Conservation (phyloP, 495 filamentous ascomycete genomes). For the Astrothelium subdiscretum region DNA sequence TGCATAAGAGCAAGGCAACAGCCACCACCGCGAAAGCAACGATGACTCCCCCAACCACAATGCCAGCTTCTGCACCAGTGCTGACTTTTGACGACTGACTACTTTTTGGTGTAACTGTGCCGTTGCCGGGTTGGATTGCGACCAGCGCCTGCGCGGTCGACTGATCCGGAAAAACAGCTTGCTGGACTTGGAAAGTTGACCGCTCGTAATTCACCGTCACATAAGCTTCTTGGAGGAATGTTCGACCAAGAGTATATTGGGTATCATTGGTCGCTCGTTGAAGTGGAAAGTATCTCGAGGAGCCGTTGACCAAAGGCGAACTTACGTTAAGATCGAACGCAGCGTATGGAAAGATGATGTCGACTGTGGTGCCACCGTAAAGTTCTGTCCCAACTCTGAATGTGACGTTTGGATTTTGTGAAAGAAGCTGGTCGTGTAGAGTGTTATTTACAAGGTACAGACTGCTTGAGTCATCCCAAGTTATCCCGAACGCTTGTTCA, state of each 20-base stretch:
- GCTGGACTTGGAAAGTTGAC: conserved; percentile 18
- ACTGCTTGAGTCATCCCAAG: conserved; percentile 7
- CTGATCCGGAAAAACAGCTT: conserved; percentile 6
- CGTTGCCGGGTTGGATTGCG: neutral
- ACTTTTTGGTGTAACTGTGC: neutral
- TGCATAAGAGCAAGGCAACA: neutral
- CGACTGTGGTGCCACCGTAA: neutral
- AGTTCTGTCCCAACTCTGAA: conserved; percentile 25
- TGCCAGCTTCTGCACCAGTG: conserved; percentile 1
- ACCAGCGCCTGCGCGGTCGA: neutral
- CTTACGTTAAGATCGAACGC: conserved; percentile 19
- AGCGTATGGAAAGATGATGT: conserved; percentile 22
- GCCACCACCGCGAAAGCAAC: neutral
- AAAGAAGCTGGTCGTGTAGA: neutral
- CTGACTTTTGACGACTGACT: neutral
- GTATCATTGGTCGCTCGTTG: conserved; percentile 16
- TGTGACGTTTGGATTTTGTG: conserved; percentile 6
- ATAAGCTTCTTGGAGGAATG: conserved; percentile 29
- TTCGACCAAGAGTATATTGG: conserved; percentile 23
- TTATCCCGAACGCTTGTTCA: conserved; percentile 7
- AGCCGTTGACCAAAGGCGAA: conserved; percentile 8
- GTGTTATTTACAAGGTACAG: conserved; percentile 11
- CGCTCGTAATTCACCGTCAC: conserved; percentile 26
- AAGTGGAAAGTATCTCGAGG: conserved; percentile 22
- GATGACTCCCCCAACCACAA: neutral